Evolutionary conservation across 371 early-diverging fungal species (phyloP).

Genomic region (Syncephalastrum sp.): DNA sequence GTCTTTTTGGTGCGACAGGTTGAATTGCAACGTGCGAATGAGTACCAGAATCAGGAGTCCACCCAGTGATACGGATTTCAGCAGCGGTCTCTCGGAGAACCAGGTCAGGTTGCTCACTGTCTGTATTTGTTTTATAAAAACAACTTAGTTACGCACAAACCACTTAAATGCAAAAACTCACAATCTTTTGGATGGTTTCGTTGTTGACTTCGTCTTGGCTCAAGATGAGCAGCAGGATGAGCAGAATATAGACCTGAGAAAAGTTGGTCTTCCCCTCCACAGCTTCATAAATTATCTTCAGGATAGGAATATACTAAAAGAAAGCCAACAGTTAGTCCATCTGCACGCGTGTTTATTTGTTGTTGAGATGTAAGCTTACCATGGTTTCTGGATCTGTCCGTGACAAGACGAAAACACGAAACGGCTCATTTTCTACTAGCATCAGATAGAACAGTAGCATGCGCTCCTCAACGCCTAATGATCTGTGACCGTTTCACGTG

Average conservation of each 20-base stretch:
- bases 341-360: background rate
- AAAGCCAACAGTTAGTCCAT: background rate
- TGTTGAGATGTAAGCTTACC: constrained; percentile 24
- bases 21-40: constrained; percentile 66
- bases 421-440: constrained; percentile 66
- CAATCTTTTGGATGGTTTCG: constrained; percentile 74
- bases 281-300: constrained; percentile 67
- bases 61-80: constrained; percentile 69
- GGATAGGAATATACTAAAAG: constrained; percentile 63
- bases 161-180: constrained; percentile 24
- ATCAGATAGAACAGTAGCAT: constrained; percentile 69
- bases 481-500: constrained; percentile 28
- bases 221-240: constrained; percentile 63
- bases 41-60: constrained; percentile 64
- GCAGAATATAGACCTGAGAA: constrained; percentile 66
- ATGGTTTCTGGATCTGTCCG: constrained; percentile 77
- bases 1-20: constrained; percentile 71
- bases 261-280: constrained; percentile 62
- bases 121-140: constrained; percentile 13
- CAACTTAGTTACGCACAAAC: background rate
- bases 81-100: constrained; percentile 69
- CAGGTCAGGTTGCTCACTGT: constrained; percentile 62
- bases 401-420: constrained; percentile 72
- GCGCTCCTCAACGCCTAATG: constrained; percentile 63
- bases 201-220: constrained; percentile 75